Evolutionary conservation across 345 rosid genomes (phyloP).

Genomic region (Rhizophora mangle): DNA sequence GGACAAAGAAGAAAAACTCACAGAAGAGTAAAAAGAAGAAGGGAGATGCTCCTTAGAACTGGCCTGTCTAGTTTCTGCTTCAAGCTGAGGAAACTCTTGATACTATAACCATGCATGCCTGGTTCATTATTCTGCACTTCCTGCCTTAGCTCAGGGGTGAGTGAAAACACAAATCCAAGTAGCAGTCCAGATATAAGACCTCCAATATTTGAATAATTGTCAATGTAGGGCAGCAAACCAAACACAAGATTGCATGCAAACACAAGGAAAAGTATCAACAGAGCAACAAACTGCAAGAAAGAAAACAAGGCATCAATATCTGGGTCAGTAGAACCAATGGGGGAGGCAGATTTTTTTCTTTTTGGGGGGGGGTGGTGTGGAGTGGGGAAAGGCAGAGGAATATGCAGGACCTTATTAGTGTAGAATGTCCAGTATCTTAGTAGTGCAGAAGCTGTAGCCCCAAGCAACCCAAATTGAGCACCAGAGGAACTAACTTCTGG

Average conservation of each 20-base stretch:
- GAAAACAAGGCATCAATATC: constrained; percentile 15
- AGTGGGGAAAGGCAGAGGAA: neutral
- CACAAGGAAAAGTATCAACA: constrained; percentile 44
- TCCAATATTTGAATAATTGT: constrained; percentile 71
- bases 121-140: constrained; percentile 40
- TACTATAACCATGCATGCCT: constrained; percentile 43
- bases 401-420: constrained; percentile 52
- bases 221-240: constrained; percentile 70
- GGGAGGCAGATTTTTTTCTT: neutral
- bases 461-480: constrained; percentile 72
- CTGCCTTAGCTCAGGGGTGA: constrained; percentile 50
- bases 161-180: constrained; percentile 65
- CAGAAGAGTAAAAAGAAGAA: constrained; percentile 52
- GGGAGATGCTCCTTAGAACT: constrained; percentile 49
- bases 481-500: constrained; percentile 65
- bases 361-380: no score
- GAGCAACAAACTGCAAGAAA: constrained; percentile 59
- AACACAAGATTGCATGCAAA: constrained; percentile 49
- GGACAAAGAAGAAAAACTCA: constrained; percentile 35
- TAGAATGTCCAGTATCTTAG: constrained; percentile 62
- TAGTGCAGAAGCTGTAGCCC: constrained; percentile 71
- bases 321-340: constrained; percentile 10
- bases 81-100: constrained; percentile 41
- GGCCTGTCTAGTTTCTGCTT: constrained; percentile 73
- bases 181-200: constrained; percentile 72